phyloP scores from a whole-genome alignment of 2,329 filamentous ascomycete species.

The Berkeleyomyces rouxiae region DNA sequence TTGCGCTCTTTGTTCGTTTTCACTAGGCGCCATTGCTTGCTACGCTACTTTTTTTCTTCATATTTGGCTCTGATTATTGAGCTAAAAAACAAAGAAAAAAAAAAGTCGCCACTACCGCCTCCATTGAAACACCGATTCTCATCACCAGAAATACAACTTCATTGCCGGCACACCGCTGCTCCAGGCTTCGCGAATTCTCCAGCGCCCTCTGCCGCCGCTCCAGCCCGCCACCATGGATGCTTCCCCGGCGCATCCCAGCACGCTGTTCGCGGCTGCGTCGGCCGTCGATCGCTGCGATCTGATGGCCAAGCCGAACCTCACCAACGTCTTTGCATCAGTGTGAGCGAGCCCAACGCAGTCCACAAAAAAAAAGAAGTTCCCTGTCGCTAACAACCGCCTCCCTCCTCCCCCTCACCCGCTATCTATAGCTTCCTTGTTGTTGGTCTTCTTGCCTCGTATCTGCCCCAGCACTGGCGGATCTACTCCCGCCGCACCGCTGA shows the following conservation, averaged over 20 bases:
- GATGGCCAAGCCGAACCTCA: conserved; percentile 14
- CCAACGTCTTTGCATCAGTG: conserved; percentile 14
- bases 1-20: no score
- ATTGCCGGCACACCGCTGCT: neutral
- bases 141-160: no score
- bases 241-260: conserved; percentile 15
- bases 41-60: no score
- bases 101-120: no score
- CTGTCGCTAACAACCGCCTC: neutral
- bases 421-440: conserved; percentile 51
- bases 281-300: conserved; percentile 12
- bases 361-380: neutral
- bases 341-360: conserved; percentile 3
- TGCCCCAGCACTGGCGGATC: conserved; percentile 89
- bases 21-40: no score
- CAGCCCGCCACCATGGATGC: conserved; percentile 17
- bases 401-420: neutral
- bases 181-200: neutral
- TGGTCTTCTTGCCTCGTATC: conserved; percentile 80
- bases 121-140: no score
- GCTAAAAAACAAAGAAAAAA: neutral
- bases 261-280: conserved; percentile 4
- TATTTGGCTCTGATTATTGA: no score
- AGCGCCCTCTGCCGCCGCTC: neutral
- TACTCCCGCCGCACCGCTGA: conserved; percentile 72